These are phyloP conservation scores for Diplodia intermedia DNA, from an alignment of 2,329 filamentous ascomycete species.

Conservation along the genomic window DNA sequence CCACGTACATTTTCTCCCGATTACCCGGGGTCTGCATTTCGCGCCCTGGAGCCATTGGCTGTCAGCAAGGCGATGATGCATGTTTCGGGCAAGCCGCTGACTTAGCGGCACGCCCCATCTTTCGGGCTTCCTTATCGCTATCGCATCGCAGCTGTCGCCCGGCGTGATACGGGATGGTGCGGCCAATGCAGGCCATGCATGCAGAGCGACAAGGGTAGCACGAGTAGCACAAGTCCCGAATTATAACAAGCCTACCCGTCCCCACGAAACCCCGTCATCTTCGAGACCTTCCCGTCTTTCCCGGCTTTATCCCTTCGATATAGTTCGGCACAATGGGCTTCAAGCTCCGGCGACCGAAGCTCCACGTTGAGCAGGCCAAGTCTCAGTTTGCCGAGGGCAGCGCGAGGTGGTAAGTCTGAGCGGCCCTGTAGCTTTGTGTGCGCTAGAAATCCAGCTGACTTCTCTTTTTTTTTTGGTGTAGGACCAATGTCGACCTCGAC, in stretches of 20 bases:
- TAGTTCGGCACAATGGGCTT: constrained; percentile 2
- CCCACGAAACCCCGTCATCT: background rate
- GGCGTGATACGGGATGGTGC: constrained; percentile 16
- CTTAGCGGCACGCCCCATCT: constrained; percentile 13
- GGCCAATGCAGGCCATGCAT: background rate
- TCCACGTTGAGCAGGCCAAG: constrained; percentile 54
- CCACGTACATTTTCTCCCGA: too few relatives aligned
- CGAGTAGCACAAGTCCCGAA: background rate
- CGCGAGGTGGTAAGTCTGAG: constrained; percentile 23
- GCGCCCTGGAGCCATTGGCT: too few relatives aligned
- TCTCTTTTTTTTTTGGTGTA: constrained; percentile 28
- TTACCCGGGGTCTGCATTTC: background rate
- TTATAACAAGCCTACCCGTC: constrained; percentile 23
- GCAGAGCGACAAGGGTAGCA: constrained; percentile 16
- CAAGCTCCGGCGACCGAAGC: constrained; percentile 42
- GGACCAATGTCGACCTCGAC: constrained; percentile 59
- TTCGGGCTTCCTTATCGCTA: constrained; percentile 18
- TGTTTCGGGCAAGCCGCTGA: background rate
- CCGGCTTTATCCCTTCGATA: background rate
- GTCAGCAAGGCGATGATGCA: background rate
- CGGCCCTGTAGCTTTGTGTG: background rate
- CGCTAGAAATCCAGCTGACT: background rate
- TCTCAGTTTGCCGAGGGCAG: constrained; percentile 54
- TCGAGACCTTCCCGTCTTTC: background rate
- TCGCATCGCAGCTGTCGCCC: constrained; percentile 6